These are phyloP conservation scores for Blepharisma undulans DNA, from an alignment of 169 alveolate species.

Conservation along the genomic window DNA sequence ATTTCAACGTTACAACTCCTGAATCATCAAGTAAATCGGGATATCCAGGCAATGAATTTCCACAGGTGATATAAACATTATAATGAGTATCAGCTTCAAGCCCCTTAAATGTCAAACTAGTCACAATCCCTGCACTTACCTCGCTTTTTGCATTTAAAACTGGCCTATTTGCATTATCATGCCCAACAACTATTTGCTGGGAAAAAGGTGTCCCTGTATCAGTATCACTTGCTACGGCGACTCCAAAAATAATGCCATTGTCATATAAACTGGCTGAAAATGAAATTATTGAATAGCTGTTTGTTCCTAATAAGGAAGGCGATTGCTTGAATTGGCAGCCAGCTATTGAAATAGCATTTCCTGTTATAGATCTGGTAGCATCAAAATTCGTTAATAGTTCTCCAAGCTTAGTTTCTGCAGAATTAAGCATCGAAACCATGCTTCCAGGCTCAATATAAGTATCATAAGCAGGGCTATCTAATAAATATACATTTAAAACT, in stretches of 20 bases:
- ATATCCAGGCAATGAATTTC: constrained; percentile 35
- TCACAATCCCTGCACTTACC: not conserved
- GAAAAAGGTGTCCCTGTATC: constrained; percentile 14
- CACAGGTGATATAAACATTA: constrained; percentile 19
- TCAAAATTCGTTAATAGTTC: not conserved
- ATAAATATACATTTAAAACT: not conserved
- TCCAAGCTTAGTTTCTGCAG: not conserved
- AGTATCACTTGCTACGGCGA: not conserved
- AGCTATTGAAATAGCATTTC: not conserved
- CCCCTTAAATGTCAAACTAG: not conserved
- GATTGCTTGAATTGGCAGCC: not conserved
- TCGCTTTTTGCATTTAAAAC: not conserved
- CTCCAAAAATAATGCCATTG: constrained; percentile 4
- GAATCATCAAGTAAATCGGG: not conserved
- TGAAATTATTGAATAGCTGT: not conserved
- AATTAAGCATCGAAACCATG: not conserved
- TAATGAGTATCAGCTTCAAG: constrained; percentile 6
- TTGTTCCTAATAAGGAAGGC: constrained; percentile 23
- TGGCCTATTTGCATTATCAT: not conserved
- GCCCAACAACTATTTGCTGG: not conserved
- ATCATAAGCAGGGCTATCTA: constrained; percentile 12
- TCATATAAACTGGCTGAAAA: constrained; percentile 13
- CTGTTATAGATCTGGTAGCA: not conserved
- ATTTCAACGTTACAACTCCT: not conserved
- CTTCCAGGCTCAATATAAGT: constrained; percentile 21